Evolutionary conservation across 768 basidiomycete genomes (phyloP), one percentile per base, ranked within the genome.

Genomic region (Naganishia onofrii): DNA sequence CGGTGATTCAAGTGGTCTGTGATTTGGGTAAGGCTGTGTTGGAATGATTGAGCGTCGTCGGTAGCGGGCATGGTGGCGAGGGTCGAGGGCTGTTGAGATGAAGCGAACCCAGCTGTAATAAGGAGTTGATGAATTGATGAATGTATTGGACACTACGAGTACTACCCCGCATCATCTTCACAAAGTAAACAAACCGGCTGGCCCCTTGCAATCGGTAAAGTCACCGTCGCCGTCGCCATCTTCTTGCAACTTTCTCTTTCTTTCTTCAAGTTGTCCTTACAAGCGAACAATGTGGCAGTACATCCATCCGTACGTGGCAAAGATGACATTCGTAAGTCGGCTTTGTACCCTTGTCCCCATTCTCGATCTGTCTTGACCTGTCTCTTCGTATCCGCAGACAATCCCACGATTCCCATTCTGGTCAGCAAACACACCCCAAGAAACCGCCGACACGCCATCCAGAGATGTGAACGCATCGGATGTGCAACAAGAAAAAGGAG

Each of bases 341-440:
- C 48, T 26, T 3, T 46, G 7, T 1, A n/a, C 13, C 3, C 13
- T n/a, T 26, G 21, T 21, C 12, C 48, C 6, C 48, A 1, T 4
- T 51, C 3, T n/a, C n/a, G 21, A 51, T n/a, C 23, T 4, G 7
- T 15, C 48, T n/a, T 7, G 48, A 4, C 23, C 48, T 51, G 23
- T n/a, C 12, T n/a, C 17, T n/a, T 15, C 32, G 19, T n/a, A 4
- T 8, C 2, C 29, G 13, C 42, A 63, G 60, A 42, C 60, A 44
- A 63, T 63, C 29, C 60, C 60, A 2, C 38, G 60, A 44, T 63
- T 63, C 10, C 60, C 60, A 29, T 63, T 63, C 17, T 63, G 60
- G 60, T 46, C 60, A 7, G 34, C 42, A 26, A 63, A 63, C 17
- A 2, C 23, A 3, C 15, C 57, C 15, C 34, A 58, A n/a, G 57